phyloP scores from a whole-genome alignment of 495 filamentous ascomycete species.

The Penicillium nucicola region DNA sequence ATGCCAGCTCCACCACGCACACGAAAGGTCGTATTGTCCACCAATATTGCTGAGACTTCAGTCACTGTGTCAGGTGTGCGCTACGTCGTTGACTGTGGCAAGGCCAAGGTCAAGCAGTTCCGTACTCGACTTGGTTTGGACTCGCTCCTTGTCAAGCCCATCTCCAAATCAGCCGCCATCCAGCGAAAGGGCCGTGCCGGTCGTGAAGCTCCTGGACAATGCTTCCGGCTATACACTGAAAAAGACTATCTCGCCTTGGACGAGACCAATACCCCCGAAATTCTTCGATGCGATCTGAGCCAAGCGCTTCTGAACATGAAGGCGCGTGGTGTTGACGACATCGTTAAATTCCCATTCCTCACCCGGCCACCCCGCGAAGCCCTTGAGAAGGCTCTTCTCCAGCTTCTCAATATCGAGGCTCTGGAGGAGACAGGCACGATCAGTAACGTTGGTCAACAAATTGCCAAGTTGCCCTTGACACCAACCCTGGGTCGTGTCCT shows the following conservation, averaged over 20 bases:
- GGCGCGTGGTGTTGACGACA: constrained; percentile 80
- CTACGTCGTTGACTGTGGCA: constrained; percentile 89
- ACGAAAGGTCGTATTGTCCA: constrained; percentile 86
- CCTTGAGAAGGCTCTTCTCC: constrained; percentile 78
- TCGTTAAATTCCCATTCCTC: constrained; percentile 81
- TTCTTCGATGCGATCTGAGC: constrained; percentile 82
- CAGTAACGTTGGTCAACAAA: constrained; percentile 67
- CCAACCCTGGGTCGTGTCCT: constrained; percentile 79
- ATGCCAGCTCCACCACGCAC: constrained; percentile 68
- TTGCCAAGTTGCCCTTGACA: constrained; percentile 79
- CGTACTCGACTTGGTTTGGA: constrained; percentile 81
- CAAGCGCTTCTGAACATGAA: constrained; percentile 92
- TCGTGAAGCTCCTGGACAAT: constrained; percentile 85
- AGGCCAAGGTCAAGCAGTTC: constrained; percentile 92
- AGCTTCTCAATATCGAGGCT: constrained; percentile 74
- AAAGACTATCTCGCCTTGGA: constrained; percentile 66
- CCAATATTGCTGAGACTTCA: constrained; percentile 98
- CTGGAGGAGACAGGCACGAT: constrained; percentile 70
- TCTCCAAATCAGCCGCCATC: constrained; percentile 90
- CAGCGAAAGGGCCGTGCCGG: constrained; percentile 92
- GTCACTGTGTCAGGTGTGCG: constrained; percentile 93
- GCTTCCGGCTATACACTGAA: constrained; percentile 87
- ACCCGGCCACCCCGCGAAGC: constrained; percentile 74
- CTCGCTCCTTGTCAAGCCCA: constrained; percentile 83
- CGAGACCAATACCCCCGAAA: constrained; percentile 80